A percentile compares a stretch with the other conserved stretches of the same genome.
These are phyloP conservation scores for Dalbergia cochinchinensis DNA, from an alignment of 306 rosid species.

Conservation along the genomic window DNA sequence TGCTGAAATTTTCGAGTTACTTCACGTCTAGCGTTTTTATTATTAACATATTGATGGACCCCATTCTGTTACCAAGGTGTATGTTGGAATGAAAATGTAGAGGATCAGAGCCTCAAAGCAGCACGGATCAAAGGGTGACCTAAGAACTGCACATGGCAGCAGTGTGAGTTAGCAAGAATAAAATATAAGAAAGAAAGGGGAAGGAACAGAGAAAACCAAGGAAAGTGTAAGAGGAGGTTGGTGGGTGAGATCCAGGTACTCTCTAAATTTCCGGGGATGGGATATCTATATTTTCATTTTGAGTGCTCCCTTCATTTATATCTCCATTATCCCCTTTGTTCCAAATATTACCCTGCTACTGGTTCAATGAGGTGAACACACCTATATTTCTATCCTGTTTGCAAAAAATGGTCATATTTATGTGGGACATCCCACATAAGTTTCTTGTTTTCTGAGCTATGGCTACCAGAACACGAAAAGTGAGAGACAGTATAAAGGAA, in stretches of 20 bases:
- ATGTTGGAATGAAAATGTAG: neutral
- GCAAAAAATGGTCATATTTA: too few relatives aligned
- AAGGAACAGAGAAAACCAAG: neutral
- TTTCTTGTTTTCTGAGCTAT: too few relatives aligned
- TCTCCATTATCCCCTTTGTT: too few relatives aligned
- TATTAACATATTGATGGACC: neutral
- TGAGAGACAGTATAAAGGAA: too few relatives aligned
- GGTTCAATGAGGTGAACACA: too few relatives aligned
- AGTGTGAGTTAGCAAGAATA: neutral
- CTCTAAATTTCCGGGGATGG: neutral
- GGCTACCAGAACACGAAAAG: too few relatives aligned
- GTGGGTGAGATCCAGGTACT: neutral
- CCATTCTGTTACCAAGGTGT: neutral
- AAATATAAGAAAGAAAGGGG: too few relatives aligned
- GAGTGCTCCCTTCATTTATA: too few relatives aligned
- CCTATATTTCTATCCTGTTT: too few relatives aligned
- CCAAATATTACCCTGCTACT: too few relatives aligned
- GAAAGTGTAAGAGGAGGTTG: neutral
- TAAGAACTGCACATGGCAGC: neutral
- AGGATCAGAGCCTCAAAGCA: neutral
- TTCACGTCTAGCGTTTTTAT: neutral
- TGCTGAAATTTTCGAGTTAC: constrained; percentile 10
- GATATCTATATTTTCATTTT: too few relatives aligned
- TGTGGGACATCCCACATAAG: too few relatives aligned
- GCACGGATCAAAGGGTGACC: neutral